phyloP scores from a whole-genome alignment of 2,329 filamentous ascomycete genomes.

The Exophiala sideris region DNA sequence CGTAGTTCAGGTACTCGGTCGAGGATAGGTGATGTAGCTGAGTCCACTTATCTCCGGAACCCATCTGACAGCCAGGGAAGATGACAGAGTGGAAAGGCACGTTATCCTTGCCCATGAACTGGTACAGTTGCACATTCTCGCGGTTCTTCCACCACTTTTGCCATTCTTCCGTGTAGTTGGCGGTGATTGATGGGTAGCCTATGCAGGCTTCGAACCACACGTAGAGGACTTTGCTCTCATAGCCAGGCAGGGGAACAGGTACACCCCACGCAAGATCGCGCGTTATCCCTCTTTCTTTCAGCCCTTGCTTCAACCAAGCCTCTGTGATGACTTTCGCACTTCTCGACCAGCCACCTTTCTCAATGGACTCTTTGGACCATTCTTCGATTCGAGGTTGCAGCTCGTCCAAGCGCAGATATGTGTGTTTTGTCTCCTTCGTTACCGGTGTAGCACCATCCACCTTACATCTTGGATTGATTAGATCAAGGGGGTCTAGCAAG shows the following conservation, averaged over 20 bases:
- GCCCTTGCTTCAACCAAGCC: slow-evolving; percentile 63
- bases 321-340: slow-evolving; percentile 45
- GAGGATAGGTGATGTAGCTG: slow-evolving; percentile 84
- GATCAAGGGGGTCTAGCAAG: slow-evolving; percentile 67
- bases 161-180: slow-evolving; percentile 84
- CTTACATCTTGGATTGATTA: slow-evolving; percentile 87
- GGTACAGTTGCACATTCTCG: slow-evolving; percentile 81
- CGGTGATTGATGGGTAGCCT: slow-evolving; percentile 92
- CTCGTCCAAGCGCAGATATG: slow-evolving; percentile 83
- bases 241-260: slow-evolving; percentile 57
- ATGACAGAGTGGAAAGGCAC: slow-evolving; percentile 86
- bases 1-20: slow-evolving; percentile 86
- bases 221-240: slow-evolving; percentile 79
- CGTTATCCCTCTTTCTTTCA: slow-evolving; percentile 85
- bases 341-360: slow-evolving; percentile 58
- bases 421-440: slow-evolving; percentile 78
- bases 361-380: slow-evolving; percentile 72
- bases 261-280: slow-evolving; percentile 89
- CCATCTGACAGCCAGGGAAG: slow-evolving; percentile 83
- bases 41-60: slow-evolving; percentile 82
- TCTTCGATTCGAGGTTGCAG: slow-evolving; percentile 71
- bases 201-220: slow-evolving; percentile 93
- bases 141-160: slow-evolving; percentile 93
- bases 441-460: slow-evolving; percentile 80
- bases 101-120: slow-evolving; percentile 95